These are phyloP conservation scores for Eleusine indica DNA, from an alignment of 176 grass and related monocot genomes.

Conservation along the genomic window DNA sequence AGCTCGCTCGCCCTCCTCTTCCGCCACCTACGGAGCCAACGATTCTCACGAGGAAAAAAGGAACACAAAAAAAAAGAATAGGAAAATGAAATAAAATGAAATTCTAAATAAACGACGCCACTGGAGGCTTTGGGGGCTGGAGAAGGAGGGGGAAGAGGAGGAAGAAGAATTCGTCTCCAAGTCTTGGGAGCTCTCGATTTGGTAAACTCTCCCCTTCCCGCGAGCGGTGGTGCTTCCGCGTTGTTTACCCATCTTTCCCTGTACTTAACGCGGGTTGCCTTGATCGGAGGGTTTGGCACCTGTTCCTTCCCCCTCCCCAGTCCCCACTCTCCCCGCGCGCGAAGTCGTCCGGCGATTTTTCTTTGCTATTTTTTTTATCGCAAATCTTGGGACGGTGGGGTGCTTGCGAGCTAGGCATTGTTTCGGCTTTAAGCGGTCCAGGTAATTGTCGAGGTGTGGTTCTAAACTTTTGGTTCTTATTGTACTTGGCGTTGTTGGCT, in stretches of 20 bases:
- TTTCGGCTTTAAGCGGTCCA: conserved; percentile 32
- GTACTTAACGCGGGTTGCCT: conserved; percentile 29
- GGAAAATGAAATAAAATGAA: not conserved
- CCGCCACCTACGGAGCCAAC: not conserved
- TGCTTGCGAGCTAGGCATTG: conserved; percentile 38
- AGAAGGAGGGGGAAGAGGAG: not conserved
- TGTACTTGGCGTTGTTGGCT: not conserved
- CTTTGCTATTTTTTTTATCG: conserved; percentile 16
- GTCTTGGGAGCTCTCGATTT: not conserved
- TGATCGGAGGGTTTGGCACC: conserved; percentile 49
- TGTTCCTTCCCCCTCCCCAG: conserved; percentile 32
- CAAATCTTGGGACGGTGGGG: conserved; percentile 7
- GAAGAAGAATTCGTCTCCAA: conserved; percentile 34
- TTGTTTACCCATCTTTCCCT: not conserved
- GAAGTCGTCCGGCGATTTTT: conserved; percentile 18
- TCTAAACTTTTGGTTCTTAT: not conserved
- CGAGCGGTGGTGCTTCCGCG: conserved; percentile 14
- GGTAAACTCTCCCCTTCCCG: conserved; percentile 23
- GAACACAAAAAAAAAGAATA: not conserved
- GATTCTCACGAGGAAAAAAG: not conserved
- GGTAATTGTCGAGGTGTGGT: not conserved
- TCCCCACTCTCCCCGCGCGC: conserved; percentile 10
- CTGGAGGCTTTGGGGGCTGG: not conserved
- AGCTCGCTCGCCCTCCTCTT: not conserved
- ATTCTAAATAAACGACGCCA: conserved; percentile 8